These are phyloP conservation scores for Phytophthora pluvialis DNA, from an alignment of 352 stramenopile species.

Conservation along the genomic window DNA sequence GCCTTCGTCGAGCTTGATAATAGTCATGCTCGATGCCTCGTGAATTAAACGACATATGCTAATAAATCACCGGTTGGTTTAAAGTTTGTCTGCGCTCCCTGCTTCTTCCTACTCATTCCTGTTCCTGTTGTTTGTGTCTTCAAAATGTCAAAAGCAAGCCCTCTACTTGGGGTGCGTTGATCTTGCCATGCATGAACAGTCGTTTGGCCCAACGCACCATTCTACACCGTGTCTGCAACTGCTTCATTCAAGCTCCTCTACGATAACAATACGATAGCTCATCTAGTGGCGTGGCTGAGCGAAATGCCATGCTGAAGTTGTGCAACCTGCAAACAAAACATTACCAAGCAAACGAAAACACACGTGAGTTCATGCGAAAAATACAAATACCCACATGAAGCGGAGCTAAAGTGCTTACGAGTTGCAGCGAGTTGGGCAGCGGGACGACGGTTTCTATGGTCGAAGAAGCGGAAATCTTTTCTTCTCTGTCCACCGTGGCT, in stretches of 20 bases:
- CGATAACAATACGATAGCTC: conserved; percentile 9
- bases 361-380: conserved; percentile 1
- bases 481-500: conserved; percentile 42
- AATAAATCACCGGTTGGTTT: conserved; percentile 39
- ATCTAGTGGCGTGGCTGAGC: conserved; percentile 48
- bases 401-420: conserved; percentile 45
- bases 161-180: conserved; percentile 13
- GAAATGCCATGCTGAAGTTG: conserved; percentile 66
- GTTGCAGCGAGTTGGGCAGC: conserved; percentile 67
- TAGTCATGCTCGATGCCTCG: too few species aligned
- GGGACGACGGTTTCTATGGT: conserved; percentile 80
- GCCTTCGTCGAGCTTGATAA: too few species aligned
- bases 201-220: not conserved
- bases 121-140: conserved; percentile 18
- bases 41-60: not conserved
- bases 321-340: conserved; percentile 36
- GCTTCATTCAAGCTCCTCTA: not conserved
- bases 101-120: not conserved
- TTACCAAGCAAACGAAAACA: not conserved
- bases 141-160: conserved; percentile 27
- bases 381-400: not conserved
- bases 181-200: conserved; percentile 7
- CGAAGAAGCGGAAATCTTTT: conserved; percentile 70
- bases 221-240: conserved; percentile 3
- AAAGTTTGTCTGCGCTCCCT: conserved; percentile 12